These are phyloP conservation scores for Cordyceps javanica DNA, from an alignment of 2,329 filamentous ascomycete genomes.

Conservation along the genomic window DNA sequence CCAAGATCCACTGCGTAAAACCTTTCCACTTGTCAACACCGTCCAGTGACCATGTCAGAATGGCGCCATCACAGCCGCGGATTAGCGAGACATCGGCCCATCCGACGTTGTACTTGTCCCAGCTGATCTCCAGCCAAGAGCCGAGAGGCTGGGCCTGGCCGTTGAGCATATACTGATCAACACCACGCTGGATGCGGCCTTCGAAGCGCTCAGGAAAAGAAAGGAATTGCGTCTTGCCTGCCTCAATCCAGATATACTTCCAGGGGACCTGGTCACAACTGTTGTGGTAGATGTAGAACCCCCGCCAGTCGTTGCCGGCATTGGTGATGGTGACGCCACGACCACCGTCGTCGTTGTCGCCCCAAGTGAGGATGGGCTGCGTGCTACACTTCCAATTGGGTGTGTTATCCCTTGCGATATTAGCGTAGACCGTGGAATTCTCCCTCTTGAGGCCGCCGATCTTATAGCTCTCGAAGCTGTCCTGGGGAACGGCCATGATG, in stretches of 20 bases:
- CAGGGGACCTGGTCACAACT: conserved; percentile 21
- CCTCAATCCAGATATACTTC: conserved; percentile 23
- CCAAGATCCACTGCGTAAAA: conserved; percentile 20
- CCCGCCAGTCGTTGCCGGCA: conserved; percentile 5
- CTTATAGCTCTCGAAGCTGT: conserved; percentile 6
- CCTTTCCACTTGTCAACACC: conserved; percentile 20
- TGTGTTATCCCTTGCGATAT: not conserved
- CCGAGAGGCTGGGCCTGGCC: conserved; percentile 20
- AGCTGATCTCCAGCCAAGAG: conserved; percentile 23
- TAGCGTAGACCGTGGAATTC: not conserved
- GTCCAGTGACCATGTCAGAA: conserved; percentile 19
- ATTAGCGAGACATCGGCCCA: conserved; percentile 25
- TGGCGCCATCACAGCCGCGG: conserved; percentile 22
- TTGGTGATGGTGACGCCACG: conserved; percentile 9
- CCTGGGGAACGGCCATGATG: conserved; percentile 7
- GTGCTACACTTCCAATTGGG: conserved; percentile 1
- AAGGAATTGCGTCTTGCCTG: conserved; percentile 19
- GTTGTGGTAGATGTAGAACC: conserved; percentile 20
- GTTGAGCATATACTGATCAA: conserved; percentile 19
- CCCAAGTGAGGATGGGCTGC: conserved; percentile 5
- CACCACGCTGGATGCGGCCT: conserved; percentile 22
- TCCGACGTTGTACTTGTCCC: conserved; percentile 17
- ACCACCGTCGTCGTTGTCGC: conserved; percentile 11
- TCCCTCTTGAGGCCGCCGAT: not conserved
- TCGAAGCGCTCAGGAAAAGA: conserved; percentile 21